These are phyloP conservation scores for Canavalia gladiata DNA, from an alignment of 306 rosid genomes.

Conservation along the genomic window DNA sequence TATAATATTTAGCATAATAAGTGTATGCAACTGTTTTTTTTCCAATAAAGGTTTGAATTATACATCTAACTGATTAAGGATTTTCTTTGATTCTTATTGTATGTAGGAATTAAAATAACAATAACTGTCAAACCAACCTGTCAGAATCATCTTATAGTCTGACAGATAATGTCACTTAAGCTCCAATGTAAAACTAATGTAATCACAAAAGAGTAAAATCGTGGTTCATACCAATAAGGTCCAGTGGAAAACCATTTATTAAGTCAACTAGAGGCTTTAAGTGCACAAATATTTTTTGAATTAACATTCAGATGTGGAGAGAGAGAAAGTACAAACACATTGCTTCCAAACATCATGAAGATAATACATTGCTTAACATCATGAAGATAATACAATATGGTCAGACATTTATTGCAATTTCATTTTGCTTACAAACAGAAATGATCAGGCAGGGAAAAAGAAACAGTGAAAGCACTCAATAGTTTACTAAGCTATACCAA, in stretches of 20 bases:
- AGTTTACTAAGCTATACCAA: slow-evolving; percentile 59
- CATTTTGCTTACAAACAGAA: slow-evolving; percentile 11
- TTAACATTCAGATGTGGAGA: background rate
- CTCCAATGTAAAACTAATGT: slow-evolving; percentile 15
- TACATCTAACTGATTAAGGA: slow-evolving; percentile 32
- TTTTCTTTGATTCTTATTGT: slow-evolving; percentile 27
- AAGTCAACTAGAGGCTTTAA: slow-evolving; percentile 10
- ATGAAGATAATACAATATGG: slow-evolving; percentile 13
- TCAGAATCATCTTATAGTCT: slow-evolving; percentile 18
- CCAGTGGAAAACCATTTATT: slow-evolving; percentile 23
- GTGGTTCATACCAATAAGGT: background rate
- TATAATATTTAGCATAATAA: slow-evolving; percentile 11
- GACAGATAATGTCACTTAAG: background rate
- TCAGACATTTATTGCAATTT: slow-evolving; percentile 32
- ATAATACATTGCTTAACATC: background rate
- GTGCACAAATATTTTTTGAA: background rate
- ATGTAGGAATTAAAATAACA: slow-evolving; percentile 31
- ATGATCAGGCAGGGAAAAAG: slow-evolving; percentile 11
- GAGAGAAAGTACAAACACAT: background rate
- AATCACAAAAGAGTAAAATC: background rate
- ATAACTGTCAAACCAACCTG: slow-evolving; percentile 31
- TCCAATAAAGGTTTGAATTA: slow-evolving; percentile 18
- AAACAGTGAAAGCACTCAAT: slow-evolving; percentile 37
- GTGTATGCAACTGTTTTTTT: slow-evolving; percentile 21
- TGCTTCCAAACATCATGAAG: slow-evolving; percentile 25